A percentile compares a stretch with the other conserved stretches of the same genome.
phyloP scores from a whole-genome alignment of 2,329 filamentous ascomycete genomes.

The Xylariaceae sp. region DNA sequence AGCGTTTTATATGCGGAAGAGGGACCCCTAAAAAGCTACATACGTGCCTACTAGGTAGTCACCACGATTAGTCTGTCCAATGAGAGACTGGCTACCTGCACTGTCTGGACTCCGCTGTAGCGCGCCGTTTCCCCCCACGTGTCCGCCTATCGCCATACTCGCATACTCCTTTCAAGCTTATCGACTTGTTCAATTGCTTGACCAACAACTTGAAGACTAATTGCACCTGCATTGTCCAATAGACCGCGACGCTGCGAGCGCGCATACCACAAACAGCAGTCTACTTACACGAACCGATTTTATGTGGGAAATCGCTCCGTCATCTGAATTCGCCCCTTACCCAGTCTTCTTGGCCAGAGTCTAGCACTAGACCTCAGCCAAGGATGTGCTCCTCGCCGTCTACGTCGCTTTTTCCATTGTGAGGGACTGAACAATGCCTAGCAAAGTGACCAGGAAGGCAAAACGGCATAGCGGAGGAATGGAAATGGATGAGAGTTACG shows the following conservation, averaged over 20 bases:
- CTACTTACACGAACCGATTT: too few species aligned
- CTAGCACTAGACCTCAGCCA: background rate
- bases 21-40: background rate
- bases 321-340: background rate
- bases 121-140: slow-evolving; percentile 10
- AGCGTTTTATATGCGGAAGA: background rate
- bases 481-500: background rate
- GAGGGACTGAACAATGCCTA: slow-evolving; percentile 25
- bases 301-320: background rate
- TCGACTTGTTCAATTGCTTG: slow-evolving; percentile 4
- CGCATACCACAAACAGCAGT: too few species aligned
- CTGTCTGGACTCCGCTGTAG: background rate
- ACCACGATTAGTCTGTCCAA: too few species aligned
- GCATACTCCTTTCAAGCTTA: background rate
- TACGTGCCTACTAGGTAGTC: too few species aligned
- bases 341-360: background rate
- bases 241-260: too few species aligned
- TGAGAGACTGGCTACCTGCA: background rate
- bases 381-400: slow-evolving; percentile 17
- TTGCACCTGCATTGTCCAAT: background rate
- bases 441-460: slow-evolving; percentile 15
- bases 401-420: background rate
- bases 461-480: slow-evolving; percentile 5
- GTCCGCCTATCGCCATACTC: background rate
- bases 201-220: background rate